Evolutionary conservation across 805 yeast genomes (phyloP), one percentile per base, ranked within the genome.

Genomic region (Metschnikowia lachancei): DNA sequence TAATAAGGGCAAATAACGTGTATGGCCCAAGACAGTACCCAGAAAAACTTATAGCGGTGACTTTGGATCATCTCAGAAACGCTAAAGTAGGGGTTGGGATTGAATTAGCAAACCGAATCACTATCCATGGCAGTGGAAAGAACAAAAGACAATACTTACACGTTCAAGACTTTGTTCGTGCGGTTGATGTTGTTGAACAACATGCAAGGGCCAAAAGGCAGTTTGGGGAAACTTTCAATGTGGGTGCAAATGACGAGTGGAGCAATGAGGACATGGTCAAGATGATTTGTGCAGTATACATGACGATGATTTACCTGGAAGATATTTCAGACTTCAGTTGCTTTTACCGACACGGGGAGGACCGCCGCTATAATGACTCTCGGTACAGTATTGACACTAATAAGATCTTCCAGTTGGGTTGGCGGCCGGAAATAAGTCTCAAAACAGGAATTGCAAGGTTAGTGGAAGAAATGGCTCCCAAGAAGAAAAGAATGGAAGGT

Each of bases 1-100:
- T 71, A 1, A 53, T 77, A 3, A 63, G 83, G 32, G 69, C 79
- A 33, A 78, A 78, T 53, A 79, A 79, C 51, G 72, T 78, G 1
- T 79, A 73, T 55, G 83, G 83, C 1, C 75, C 78, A 1, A 59
- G 69, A 24, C 84, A 79, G 55, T 74, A 68, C 51, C 81, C 81
- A 0, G 83, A 80, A 42, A 79, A 80, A 50, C 65, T 80, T 26
- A 70, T 79, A 3, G 78, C 74, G 0, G 46, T 54, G 33, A 36
- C 49, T n/a, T 45, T 53, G 6, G 41, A 47, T 13, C 46, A 61
- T 29, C 40, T 49, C 20, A 17, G 20, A 26, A 12, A 41, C 7
- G 45, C 31, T 3, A 20, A 24, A 3, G 34, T 38, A 4, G 18
- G 14, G 1, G 6, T 5, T 1, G 45, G 37, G 6, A 12, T 39